Conservation (phyloP, 768 basidiomycete species). For the Trametes elegans region DNA sequence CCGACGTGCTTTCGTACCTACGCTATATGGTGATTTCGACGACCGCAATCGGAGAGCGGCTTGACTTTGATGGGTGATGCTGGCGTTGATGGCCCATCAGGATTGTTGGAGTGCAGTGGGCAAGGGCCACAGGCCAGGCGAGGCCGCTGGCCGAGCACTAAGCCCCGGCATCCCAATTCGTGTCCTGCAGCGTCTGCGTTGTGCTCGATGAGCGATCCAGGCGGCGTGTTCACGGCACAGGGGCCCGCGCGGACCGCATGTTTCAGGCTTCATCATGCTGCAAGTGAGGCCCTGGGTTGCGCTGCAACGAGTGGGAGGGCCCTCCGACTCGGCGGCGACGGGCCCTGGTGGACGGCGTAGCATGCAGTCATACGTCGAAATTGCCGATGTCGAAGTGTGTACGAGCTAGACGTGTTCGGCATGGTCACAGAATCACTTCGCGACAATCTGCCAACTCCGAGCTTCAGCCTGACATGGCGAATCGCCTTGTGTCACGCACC, state of each 20-base stretch:
- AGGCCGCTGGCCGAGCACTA: conserved; percentile 1
- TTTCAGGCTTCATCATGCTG: conserved; percentile 4
- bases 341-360: neutral
- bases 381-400: conserved; percentile 13
- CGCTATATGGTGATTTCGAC: neutral
- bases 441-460: conserved; percentile 22
- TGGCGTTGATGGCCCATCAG: conserved; percentile 19
- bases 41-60: conserved; percentile 5
- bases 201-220: neutral
- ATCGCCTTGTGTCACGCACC: conserved; percentile 16
- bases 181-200: neutral
- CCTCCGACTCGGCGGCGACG: no score
- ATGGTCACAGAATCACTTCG: conserved; percentile 15
- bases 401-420: conserved; percentile 8
- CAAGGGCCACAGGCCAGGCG: conserved; percentile 2
- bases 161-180: neutral
- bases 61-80: conserved; percentile 17
- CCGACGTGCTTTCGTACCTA: neutral
- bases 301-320: no score
- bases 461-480: conserved; percentile 5
- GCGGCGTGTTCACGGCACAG: conserved; percentile 2
- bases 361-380: neutral
- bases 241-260: conserved; percentile 5
- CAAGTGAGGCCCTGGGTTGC: no score
- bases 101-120: conserved; percentile 11